Percentiles rank a stretch among this genome's conserved stretches.
phyloP scores from a whole-genome alignment of 208 protist species.

The Wallacemonas sp. region DNA sequence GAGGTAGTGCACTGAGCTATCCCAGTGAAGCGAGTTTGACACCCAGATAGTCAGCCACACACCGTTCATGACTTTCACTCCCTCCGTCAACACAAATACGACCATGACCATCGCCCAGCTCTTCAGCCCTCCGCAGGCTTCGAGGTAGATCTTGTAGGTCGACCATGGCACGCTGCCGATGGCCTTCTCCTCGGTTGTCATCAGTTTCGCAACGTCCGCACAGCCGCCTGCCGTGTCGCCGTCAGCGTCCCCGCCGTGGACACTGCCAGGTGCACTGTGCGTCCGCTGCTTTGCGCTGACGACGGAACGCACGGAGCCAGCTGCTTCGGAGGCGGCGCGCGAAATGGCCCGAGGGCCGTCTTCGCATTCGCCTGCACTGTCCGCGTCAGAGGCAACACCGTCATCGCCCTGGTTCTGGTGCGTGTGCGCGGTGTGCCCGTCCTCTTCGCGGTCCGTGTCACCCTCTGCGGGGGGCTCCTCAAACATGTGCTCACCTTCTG shows the following conservation, averaged over 20 bases:
- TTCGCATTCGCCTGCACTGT: background rate
- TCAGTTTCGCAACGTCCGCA: slow-evolving; percentile 23
- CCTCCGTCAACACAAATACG: slow-evolving; percentile 61
- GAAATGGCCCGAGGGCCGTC: background rate
- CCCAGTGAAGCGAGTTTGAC: slow-evolving; percentile 4
- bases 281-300: background rate
- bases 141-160: slow-evolving; percentile 67
- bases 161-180: slow-evolving; percentile 47
- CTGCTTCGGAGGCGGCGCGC: background rate
- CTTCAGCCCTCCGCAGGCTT: slow-evolving; percentile 40
- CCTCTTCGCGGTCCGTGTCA: slow-evolving; percentile 8
- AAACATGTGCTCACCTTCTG: background rate
- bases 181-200: slow-evolving; percentile 59
- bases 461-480: background rate
- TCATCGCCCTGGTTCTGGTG: too few relatives aligned
- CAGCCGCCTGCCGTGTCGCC: background rate
- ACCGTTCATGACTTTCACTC: slow-evolving; percentile 25
- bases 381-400: too few relatives aligned
- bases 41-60: slow-evolving; percentile 83
- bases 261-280: background rate
- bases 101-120: slow-evolving; percentile 38
- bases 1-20: slow-evolving; percentile 29
- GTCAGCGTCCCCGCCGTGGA: background rate
- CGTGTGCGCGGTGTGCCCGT: background rate
- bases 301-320: background rate